Base-by-base conservation (phyloP, 2,329 filamentous ascomycete genomes). In the Verticillium tricorpus region DNA sequence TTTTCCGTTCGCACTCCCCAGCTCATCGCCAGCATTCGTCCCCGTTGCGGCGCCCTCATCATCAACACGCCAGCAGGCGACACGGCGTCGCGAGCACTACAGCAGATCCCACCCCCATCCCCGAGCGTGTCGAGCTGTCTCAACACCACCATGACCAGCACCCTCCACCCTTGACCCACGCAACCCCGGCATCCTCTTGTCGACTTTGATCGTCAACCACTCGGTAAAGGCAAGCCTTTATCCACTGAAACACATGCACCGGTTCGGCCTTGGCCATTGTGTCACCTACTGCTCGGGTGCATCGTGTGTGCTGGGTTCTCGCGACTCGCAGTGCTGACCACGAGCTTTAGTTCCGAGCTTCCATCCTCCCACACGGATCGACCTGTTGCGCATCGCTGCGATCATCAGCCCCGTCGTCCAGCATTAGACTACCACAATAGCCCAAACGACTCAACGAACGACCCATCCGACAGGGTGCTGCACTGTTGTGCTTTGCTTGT, bases 161-260 rank as follows among this genome's bases (percentile, higher is more conserved):
- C 5, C 57, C 17, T 32, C 57, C 57, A 58, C 37, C 25, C 35
- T 17, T 58, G 57, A 58, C 56, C 32, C 57, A 58, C 57, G 37
- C 31, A 32, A 4, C 45, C 45, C 45, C 45, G 17, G 17, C 22
- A 50, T 25, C 19, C 19, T 50, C n/a, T 50, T 14, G 45, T 50
- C 45, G 45, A 50, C 19, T 11, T 22, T 22, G 8, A 50, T 22
- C 11, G n/a, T 50, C 45, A n/a, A 11, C n/a, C 45, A 50, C 17
- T 50, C 45, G 45, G 45, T 50, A 50, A 9, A 22, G n/a, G 11
- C 45, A 50, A 22, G 5, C 45, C 19, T 50, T 19, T 50, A 39
- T 54, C 62, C 59, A 37, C 60, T n/a, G 61, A 55, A 61, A 61
- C 35, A 54, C 50, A 32, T 45, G 52, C 45, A 50, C n/a, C n/a